Evolutionary conservation across 2,329 filamentous ascomycete genomes (phyloP).

Genomic region (Coniochaeta sp.): DNA sequence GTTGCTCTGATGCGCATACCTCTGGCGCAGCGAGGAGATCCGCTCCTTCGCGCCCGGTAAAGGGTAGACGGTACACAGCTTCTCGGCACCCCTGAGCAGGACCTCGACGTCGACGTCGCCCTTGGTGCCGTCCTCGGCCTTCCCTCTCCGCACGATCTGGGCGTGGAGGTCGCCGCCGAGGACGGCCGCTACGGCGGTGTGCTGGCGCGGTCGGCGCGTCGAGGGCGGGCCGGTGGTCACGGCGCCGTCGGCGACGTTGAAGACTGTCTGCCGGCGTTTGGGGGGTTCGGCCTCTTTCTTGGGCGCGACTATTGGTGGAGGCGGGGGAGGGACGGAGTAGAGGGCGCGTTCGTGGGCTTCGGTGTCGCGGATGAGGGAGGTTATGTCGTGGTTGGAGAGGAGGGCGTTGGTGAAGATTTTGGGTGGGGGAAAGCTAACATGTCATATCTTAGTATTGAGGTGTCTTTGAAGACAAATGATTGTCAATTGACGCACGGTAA

Average conservation of each 20-base stretch:
- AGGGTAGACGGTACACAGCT: constrained; percentile 80
- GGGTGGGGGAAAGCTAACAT: constrained; percentile 82
- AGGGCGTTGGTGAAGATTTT: constrained; percentile 94
- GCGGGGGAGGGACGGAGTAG: constrained; percentile 78
- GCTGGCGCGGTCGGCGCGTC: constrained; percentile 49
- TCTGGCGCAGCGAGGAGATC: constrained; percentile 63
- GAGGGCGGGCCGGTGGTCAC: constrained; percentile 49
- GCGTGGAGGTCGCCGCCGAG: constrained; percentile 82
- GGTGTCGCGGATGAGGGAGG: constrained; percentile 87
- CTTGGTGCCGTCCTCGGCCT: constrained; percentile 43
- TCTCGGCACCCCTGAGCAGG: constrained; percentile 78
- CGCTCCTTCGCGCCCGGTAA: constrained; percentile 70
- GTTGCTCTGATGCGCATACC: constrained; percentile 61
- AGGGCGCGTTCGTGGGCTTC: constrained; percentile 90
- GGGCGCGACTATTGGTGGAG: constrained; percentile 36
- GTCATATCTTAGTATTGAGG: neutral
- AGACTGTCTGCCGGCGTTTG: constrained; percentile 53
- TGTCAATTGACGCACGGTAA: constrained; percentile 51
- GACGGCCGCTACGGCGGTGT: constrained; percentile 84
- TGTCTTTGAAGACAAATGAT: neutral
- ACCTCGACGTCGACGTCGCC: constrained; percentile 83
- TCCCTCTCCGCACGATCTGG: constrained; percentile 56
- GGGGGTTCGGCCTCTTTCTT: constrained; percentile 36
- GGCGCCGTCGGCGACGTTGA: constrained; percentile 56
- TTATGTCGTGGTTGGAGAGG: constrained; percentile 84